phyloP scores from a whole-genome alignment of 192 early-diverging fungal species.

The Linnemannia elongata region DNA sequence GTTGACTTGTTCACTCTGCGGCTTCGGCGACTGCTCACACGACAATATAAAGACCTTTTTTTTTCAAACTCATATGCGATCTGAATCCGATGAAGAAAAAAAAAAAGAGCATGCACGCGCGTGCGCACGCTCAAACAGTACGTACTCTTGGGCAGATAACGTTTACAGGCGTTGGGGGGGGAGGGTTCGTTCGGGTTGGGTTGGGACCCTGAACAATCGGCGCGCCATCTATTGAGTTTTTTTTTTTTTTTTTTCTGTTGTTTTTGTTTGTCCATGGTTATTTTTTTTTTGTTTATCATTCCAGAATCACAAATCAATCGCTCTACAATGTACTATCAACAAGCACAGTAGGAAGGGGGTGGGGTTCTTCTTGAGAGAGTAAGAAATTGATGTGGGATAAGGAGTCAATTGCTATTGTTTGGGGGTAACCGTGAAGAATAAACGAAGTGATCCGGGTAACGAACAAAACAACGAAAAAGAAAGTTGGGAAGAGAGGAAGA shows the following conservation, averaged over 20 bases:
- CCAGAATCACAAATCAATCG: neutral
- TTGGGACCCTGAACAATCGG: constrained; percentile 9
- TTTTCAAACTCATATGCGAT: neutral
- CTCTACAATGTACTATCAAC: neutral
- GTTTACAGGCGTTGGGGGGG: no score
- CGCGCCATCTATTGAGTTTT: neutral
- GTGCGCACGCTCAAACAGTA: neutral
- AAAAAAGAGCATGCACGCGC: neutral
- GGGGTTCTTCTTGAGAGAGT: neutral
- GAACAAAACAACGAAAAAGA: neutral
- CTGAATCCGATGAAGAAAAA: neutral
- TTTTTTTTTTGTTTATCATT: neutral
- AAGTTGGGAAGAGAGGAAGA: neutral
- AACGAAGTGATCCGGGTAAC: neutral
- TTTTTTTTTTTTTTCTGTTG: neutral
- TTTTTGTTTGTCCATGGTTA: neutral
- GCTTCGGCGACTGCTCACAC: neutral
- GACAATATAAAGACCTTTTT: neutral
- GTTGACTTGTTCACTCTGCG: neutral
- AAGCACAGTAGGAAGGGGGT: neutral
- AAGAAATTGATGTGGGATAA: neutral
- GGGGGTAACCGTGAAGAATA: neutral
- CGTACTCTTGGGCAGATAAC: neutral
- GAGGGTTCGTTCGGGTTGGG: neutral
- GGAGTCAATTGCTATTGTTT: neutral